Percentiles rank a stretch among this genome's conserved stretches.
These are phyloP conservation scores for Mycosphaerella arachidis DNA, from an alignment of 2,329 filamentous ascomycete species.

Conservation along the genomic window DNA sequence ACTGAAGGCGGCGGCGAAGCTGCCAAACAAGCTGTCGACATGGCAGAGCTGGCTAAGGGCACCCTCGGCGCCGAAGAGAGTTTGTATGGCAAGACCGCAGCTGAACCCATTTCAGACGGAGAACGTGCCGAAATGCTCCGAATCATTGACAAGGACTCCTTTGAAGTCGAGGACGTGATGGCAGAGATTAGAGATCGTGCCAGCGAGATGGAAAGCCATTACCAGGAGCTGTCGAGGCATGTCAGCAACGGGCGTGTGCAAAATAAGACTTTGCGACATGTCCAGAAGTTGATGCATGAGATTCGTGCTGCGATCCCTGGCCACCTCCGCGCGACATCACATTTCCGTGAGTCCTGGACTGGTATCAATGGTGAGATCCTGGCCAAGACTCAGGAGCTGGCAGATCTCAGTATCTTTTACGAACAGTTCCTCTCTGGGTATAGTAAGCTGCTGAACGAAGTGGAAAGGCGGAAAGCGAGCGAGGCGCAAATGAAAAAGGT, in stretches of 20 bases:
- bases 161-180: slow-evolving; percentile 59
- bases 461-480: slow-evolving; percentile 66
- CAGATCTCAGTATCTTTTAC: slow-evolving; percentile 75
- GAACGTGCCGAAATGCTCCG: slow-evolving; percentile 79
- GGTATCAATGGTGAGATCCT: slow-evolving; percentile 68
- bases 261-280: slow-evolving; percentile 56
- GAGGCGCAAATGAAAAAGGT: slow-evolving; percentile 71
- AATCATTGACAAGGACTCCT: slow-evolving; percentile 68
- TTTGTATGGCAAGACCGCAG: slow-evolving; percentile 50
- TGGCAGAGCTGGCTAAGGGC: slow-evolving; percentile 30
- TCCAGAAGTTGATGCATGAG: slow-evolving; percentile 63
- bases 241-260: slow-evolving; percentile 54
- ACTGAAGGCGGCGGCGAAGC: slow-evolving; percentile 62
- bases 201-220: slow-evolving; percentile 69
- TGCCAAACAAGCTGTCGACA: slow-evolving; percentile 37
- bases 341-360: slow-evolving; percentile 65
- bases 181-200: slow-evolving; percentile 69
- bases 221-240: slow-evolving; percentile 59
- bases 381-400: slow-evolving; percentile 68
- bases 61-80: slow-evolving; percentile 50
- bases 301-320: slow-evolving; percentile 62
- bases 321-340: slow-evolving; percentile 60
- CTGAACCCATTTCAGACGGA: slow-evolving; percentile 64
- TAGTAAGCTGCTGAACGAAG: slow-evolving; percentile 76
- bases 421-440: slow-evolving; percentile 82